Base-by-base conservation (phyloP, 352 stramenopile species). In the Globisporangium abappressorium region DNA sequence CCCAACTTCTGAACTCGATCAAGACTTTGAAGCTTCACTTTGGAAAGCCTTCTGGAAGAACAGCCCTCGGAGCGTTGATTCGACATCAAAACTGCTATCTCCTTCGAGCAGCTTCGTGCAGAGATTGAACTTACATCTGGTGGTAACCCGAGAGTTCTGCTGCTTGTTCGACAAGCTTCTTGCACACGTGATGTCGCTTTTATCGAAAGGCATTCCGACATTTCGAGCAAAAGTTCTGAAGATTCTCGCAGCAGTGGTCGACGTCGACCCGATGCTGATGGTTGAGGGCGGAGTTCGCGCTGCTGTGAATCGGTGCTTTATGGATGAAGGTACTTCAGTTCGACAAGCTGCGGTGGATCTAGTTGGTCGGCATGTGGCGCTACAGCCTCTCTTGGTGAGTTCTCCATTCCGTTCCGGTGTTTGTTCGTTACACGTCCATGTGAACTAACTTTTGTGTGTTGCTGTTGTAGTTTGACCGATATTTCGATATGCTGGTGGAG, bases 251-350 rank as follows among this genome's bases (percentile, higher is more conserved):
- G 77, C 73, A 18, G 92, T 96, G 65, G 84, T 96, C 12, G 85
- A 95, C 43, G 82, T 93, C 5, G 89, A 96, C 61, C 89, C 87
- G 0, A 89, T 92, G 77, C 66, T 96, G 15, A 96, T 96, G 89
- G 78, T 78, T 47, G 84, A 93, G 58, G 51, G 41, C n/a, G 62
- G 70, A 20, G 77, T 96, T 2, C 85, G 79, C 3, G 68, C 70
- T 54, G 74, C 85, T 2, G 88, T 96, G 11, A 72, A 77, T 54
- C 74, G 65, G 2, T 94, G 89, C 66, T 94, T 92, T 66, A 71
- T 81, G 24, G 89, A 96, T 60, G 87, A 90, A 71, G 78, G 83
- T 3, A 90, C 80, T 14, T 94, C 85, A 26, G 89, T 96, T 65
- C 81, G 89, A 18, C 84, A 94, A 81, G 83, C 87, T 47, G 85